These are phyloP conservation scores for Cryomyces minteri DNA, from an alignment of 495 filamentous ascomycete genomes.

Conservation along the genomic window DNA sequence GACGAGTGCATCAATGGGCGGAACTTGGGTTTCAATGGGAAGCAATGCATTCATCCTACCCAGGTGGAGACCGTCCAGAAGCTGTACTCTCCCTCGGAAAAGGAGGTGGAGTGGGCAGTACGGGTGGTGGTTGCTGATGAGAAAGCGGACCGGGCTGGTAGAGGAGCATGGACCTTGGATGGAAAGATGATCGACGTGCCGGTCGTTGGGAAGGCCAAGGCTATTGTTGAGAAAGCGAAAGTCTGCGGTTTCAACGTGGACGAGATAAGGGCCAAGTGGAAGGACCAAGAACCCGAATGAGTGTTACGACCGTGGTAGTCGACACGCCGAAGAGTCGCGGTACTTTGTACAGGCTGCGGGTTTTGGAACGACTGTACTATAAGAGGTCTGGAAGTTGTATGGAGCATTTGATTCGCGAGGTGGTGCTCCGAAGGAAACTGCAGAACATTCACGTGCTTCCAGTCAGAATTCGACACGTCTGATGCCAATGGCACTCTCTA, in stretches of 20 bases:
- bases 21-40: slow-evolving; percentile 79
- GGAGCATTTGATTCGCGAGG: no score
- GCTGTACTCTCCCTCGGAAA: slow-evolving; percentile 50
- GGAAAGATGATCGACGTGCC: slow-evolving; percentile 94
- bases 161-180: slow-evolving; percentile 78
- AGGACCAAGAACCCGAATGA: slow-evolving; percentile 45
- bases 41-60: slow-evolving; percentile 84
- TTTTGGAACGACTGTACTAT: no score
- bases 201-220: slow-evolving; percentile 61
- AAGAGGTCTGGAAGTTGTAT: no score
- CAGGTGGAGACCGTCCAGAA: slow-evolving; percentile 61
- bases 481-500: no score
- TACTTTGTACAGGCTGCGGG: no score
- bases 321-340: no score
- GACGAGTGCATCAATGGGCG: slow-evolving; percentile 58
- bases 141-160: slow-evolving; percentile 51
- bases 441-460: no score
- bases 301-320: background rate
- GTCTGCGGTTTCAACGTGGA: slow-evolving; percentile 55
- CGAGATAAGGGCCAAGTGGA: slow-evolving; percentile 47
- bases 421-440: no score
- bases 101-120: slow-evolving; percentile 67
- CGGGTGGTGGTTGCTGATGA: slow-evolving; percentile 55
- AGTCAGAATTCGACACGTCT: no score
- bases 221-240: slow-evolving; percentile 49